These are phyloP conservation scores for Kodamaea kaohsiungensis DNA, from an alignment of 805 yeast species.

Conservation along the genomic window DNA sequence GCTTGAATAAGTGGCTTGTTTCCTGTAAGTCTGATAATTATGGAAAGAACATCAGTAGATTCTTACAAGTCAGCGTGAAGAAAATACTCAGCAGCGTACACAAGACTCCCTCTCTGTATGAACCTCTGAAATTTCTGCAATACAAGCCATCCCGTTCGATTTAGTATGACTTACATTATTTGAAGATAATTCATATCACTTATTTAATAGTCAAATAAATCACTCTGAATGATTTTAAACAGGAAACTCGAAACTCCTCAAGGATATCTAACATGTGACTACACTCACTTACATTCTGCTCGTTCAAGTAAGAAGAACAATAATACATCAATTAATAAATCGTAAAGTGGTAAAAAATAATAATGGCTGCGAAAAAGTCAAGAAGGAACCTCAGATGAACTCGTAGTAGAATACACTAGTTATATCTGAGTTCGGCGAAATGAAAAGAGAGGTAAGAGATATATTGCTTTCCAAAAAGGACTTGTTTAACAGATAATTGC, in stretches of 20 bases:
- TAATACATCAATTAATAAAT: neutral
- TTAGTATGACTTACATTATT: too few species aligned
- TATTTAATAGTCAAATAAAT: too few species aligned
- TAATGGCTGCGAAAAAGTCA: conserved; percentile 1
- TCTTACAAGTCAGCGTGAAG: too few species aligned
- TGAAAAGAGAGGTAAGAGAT: neutral
- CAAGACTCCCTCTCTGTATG: too few species aligned
- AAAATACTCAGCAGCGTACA: too few species aligned
- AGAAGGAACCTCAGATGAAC: neutral
- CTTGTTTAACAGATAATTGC: conserved; percentile 4
- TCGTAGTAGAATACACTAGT: conserved; percentile 1
- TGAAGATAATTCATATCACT: too few species aligned
- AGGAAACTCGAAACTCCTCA: neutral
- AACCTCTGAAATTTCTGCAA: too few species aligned
- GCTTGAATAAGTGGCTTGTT: too few species aligned
- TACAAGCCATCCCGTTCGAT: too few species aligned
- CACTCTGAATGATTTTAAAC: too few species aligned
- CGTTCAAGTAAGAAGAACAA: neutral
- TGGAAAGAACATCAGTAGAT: too few species aligned
- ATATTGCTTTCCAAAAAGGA: neutral
- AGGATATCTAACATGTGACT: neutral
- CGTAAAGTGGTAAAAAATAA: neutral
- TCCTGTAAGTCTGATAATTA: too few species aligned
- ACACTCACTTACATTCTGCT: neutral
- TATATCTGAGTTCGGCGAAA: neutral